Evolutionary conservation across 2,329 filamentous ascomycete species (phyloP), one percentile per base, ranked within the genome.

Genomic region (Didymella pinodella): DNA sequence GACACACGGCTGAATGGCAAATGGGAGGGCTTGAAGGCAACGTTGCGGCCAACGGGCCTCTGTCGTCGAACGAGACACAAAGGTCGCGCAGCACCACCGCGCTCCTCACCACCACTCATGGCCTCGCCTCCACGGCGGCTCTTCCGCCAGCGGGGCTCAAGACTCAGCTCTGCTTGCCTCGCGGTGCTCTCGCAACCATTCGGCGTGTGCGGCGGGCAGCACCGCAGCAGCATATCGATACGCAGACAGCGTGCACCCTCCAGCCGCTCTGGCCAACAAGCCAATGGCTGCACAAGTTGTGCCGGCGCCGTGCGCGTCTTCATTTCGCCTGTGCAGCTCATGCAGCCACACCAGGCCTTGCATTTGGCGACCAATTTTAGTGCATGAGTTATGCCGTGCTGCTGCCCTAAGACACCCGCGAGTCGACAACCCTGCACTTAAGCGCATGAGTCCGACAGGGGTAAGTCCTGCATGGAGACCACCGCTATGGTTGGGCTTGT

Each of bases 311-410:
- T 65, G 72, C 67, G 65, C 67, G 72, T 75, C 70, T 61, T 75
- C 71, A 75, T 75, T 70, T 75, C 72, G 69, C 65, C 56, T 64
- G 63, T 70, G 69, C 64, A 65, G 65, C 52, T 59, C 63, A 66
- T 67, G 67, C 71, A 69, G 69, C 68, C 69, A 70, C 65, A 61
- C 50, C 68, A 69, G 66, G 65, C 58, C 62, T 62, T 66, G 64
- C 62, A 68, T 71, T 70, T 72, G 72, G 68, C 68, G 68, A 68
- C 64, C 63, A 69, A 67, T 64, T 63, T 65, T 67, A 65, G 66
- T 65, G 72, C 74, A 75, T 69, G 70, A 73, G 62, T 74, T 73
- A 72, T 76, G 75, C 74, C 71, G 70, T 73, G 69, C 67, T 70
- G 72, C 73, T 69, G 72, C 72, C 62, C 68, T 73, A 72, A 70